Conservation (phyloP, 768 basidiomycete species). For the Pleurotus ostreatus region DNA sequence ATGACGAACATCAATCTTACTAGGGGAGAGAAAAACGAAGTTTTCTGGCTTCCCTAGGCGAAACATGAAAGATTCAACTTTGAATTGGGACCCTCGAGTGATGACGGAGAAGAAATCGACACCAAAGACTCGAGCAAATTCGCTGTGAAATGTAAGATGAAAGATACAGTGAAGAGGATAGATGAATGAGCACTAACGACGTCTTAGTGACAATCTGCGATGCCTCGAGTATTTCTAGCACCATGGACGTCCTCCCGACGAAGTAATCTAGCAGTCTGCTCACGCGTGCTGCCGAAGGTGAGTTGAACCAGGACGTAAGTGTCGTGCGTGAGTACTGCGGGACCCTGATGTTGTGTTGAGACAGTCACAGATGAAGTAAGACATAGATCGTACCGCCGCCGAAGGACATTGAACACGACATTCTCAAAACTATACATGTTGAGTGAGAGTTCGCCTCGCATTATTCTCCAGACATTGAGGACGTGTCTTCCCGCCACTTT, state of each 20-base stretch:
- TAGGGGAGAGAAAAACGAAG: conserved; percentile 88
- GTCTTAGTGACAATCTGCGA: conserved; percentile 85
- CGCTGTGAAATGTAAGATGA: conserved; percentile 44
- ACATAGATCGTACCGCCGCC: conserved; percentile 50
- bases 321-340: conserved; percentile 67
- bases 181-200: conserved; percentile 51
- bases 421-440: conserved; percentile 88
- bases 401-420: conserved; percentile 77
- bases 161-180: neutral
- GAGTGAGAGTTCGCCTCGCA: conserved; percentile 79
- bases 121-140: conserved; percentile 96
- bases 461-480: conserved; percentile 88
- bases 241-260: conserved; percentile 56
- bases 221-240: conserved; percentile 76
- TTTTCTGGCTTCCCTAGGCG: conserved; percentile 95
- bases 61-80: conserved; percentile 98
- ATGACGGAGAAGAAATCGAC: conserved; percentile 96
- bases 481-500: conserved; percentile 86
- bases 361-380: neutral
- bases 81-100: conserved; percentile 94
- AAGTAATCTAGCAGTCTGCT: conserved; percentile 60
- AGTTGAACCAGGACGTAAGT: conserved; percentile 67
- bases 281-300: conserved; percentile 51
- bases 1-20: conserved; percentile 67
- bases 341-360: conserved; percentile 40